phyloP scores from a whole-genome alignment of 2,329 filamentous ascomycete species.

The Calonectria henricotiae region DNA sequence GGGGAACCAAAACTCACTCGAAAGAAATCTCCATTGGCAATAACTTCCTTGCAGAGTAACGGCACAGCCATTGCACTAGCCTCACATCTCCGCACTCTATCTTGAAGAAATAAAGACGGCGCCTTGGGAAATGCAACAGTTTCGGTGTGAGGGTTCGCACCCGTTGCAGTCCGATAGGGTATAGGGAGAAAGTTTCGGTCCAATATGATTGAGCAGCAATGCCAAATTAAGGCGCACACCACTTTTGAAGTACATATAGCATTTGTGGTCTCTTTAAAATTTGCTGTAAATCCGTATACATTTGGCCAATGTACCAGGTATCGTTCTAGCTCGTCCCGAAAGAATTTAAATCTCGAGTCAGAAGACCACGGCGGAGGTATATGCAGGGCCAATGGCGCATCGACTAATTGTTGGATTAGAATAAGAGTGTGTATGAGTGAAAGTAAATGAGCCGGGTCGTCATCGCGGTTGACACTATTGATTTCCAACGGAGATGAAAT shows the following conservation, averaged over 20 bases:
- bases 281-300: conserved; percentile 8
- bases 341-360: conserved; percentile 1
- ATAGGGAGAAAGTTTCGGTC: conserved; percentile 14
- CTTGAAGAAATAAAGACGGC: conserved; percentile 6
- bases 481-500: not conserved
- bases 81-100: not conserved
- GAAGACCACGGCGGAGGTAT: conserved; percentile 1
- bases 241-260: not conserved
- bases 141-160: not conserved
- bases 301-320: conserved; percentile 18
- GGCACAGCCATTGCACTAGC: conserved; percentile 9
- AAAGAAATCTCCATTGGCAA: conserved; percentile 4
- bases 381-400: not conserved
- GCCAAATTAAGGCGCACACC: not conserved
- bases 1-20: not conserved
- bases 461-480: not conserved
- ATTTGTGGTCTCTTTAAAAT: not conserved
- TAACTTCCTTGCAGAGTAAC: conserved; percentile 3
- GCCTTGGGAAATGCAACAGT: not conserved
- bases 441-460: conserved; percentile 1
- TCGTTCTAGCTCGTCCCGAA: conserved; percentile 5
- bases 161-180: not conserved
- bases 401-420: conserved; percentile 2
- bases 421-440: not conserved
- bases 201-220: conserved; percentile 4